Conservation (phyloP, 2,329 filamentous ascomycete species). For the Nothophaeocryptopus gaeumannii region DNA sequence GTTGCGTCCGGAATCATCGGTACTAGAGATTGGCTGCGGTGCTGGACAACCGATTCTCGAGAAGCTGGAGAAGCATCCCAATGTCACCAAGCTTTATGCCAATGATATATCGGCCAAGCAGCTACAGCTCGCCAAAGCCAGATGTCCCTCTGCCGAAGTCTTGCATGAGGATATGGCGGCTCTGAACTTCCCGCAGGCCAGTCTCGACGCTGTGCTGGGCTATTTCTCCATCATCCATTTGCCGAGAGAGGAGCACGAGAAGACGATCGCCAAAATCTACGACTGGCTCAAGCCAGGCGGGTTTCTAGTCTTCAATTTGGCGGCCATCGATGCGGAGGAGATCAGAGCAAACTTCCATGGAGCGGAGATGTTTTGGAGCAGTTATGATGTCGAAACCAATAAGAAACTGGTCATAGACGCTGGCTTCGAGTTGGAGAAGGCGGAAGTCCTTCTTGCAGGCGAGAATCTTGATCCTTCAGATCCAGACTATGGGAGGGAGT, state of each 20-base stretch:
- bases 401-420: constrained; percentile 37
- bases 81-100: constrained; percentile 13
- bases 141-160: constrained; percentile 20
- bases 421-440: constrained; percentile 33
- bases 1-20: constrained; percentile 4
- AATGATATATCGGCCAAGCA: constrained; percentile 25
- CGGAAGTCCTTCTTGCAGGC: constrained; percentile 20
- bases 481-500: constrained; percentile 23
- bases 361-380: constrained; percentile 29
- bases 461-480: constrained; percentile 17
- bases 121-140: constrained; percentile 13
- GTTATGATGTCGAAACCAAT: constrained; percentile 32
- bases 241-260: constrained; percentile 20
- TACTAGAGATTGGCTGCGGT: constrained; percentile 43
- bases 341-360: constrained; percentile 14
- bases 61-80: constrained; percentile 22
- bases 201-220: constrained; percentile 17
- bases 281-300: constrained; percentile 23
- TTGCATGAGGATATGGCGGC: constrained; percentile 20
- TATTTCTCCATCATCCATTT: constrained; percentile 28
- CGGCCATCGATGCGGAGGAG: constrained; percentile 24
- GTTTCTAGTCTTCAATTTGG: constrained; percentile 21
- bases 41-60: constrained; percentile 36
- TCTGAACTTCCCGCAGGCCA: constrained; percentile 18
- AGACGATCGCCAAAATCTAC: constrained; percentile 18